phyloP scores from a whole-genome alignment of 176 grass and related monocot species.

The Stipa capillata region DNA sequence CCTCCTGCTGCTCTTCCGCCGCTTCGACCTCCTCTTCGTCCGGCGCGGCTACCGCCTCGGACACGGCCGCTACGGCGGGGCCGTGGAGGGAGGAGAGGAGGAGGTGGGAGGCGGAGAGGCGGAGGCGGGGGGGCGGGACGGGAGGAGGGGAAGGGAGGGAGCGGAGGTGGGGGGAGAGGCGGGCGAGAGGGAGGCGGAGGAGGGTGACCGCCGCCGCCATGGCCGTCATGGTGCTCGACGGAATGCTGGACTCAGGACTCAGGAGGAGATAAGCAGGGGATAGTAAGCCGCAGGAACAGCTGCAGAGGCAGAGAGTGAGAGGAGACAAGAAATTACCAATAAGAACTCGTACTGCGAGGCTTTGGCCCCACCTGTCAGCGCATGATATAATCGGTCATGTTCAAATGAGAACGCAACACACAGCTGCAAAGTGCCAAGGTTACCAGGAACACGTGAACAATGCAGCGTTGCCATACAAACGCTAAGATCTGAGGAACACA shows the following conservation, averaged over 20 bases:
- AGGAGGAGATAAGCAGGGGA: slow-evolving; percentile 12
- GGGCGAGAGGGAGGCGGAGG: slow-evolving; percentile 43
- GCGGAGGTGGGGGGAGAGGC: slow-evolving; percentile 10
- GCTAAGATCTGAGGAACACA: neutral
- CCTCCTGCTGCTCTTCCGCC: slow-evolving; percentile 3
- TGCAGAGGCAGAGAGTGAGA: neutral
- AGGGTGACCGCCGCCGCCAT: slow-evolving; percentile 31
- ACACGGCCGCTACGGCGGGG: neutral
- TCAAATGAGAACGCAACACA: neutral
- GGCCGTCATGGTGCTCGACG: slow-evolving; percentile 40
- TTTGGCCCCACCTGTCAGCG: neutral
- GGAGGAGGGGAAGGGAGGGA: neutral
- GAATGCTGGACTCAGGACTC: neutral
- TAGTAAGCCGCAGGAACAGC: neutral
- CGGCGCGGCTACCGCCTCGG: neutral
- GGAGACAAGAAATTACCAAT: neutral
- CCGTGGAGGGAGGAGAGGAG: slow-evolving; percentile 18
- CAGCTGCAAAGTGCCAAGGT: neutral
- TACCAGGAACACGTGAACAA: neutral
- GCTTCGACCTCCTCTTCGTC: slow-evolving; percentile 11
- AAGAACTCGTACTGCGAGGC: neutral
- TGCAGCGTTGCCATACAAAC: neutral
- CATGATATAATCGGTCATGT: neutral
- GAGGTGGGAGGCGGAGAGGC: neutral
- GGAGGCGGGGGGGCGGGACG: slow-evolving; percentile 13